Evolutionary conservation across 352 stramenopile genomes (phyloP).

Genomic region (Globisporangium nodosum): DNA sequence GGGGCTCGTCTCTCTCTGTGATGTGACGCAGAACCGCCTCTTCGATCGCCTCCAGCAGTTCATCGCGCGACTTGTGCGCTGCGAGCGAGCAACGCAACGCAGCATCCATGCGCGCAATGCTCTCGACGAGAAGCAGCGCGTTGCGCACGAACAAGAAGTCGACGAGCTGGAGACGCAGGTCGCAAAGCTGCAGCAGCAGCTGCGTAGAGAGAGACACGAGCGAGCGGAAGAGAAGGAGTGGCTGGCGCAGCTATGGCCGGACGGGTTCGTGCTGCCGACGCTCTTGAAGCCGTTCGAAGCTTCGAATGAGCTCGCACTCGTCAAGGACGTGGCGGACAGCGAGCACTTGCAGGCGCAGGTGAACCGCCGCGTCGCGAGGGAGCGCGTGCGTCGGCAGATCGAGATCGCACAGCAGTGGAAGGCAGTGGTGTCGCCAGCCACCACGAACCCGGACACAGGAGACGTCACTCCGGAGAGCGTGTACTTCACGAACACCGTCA

Average conservation of each 20-base stretch:
- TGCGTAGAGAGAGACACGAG: conserved; percentile 36
- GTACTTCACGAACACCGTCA: conserved; percentile 57
- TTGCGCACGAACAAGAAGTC: neutral
- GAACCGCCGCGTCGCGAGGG: conserved; percentile 25
- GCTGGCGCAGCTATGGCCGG: conserved; percentile 58
- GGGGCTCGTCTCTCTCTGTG: conserved; percentile 19
- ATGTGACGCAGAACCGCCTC: conserved; percentile 11
- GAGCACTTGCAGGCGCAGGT: conserved; percentile 34
- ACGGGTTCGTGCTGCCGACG: conserved; percentile 47
- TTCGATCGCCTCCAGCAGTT: conserved; percentile 1
- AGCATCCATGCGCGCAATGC: neutral
- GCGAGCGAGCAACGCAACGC: conserved; percentile 2
- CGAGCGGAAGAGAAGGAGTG: conserved; percentile 57
- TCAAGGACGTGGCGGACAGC: conserved; percentile 20
- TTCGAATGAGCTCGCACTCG: conserved; percentile 2
- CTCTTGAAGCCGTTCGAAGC: conserved; percentile 36
- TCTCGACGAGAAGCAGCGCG: neutral
- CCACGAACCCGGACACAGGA: conserved; percentile 6
- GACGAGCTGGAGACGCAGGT: conserved; percentile 11
- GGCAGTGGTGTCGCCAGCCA: conserved; percentile 22
- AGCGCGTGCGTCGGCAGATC: conserved; percentile 35
- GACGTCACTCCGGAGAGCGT: conserved; percentile 16
- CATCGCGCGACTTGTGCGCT: conserved; percentile 5
- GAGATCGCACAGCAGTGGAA: conserved; percentile 46
- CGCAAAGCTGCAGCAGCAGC: conserved; percentile 16